Percentiles rank a stretch among this genome's conserved stretches.
Evolutionary conservation across 129 eudicot genomes (phyloP).

Genomic region (Smallanthus sonchifolius): DNA sequence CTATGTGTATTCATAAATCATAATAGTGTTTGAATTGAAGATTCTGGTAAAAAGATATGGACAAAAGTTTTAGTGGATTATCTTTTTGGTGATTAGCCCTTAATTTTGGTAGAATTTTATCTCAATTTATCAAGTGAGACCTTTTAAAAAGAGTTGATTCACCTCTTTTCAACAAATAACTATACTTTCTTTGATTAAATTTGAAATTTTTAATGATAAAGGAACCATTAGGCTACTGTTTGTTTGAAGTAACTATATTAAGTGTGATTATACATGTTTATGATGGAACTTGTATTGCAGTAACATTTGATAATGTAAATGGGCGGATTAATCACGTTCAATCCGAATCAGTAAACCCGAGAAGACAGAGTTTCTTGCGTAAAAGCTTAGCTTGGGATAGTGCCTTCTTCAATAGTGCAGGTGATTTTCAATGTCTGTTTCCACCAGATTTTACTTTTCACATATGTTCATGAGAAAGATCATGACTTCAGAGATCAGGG

Average conservation of each 20-base stretch:
- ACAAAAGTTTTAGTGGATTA: too few species aligned
- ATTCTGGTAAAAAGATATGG: too few species aligned
- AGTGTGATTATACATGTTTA: neutral
- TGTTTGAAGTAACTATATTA: neutral
- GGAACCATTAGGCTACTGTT: neutral
- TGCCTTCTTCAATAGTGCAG: slow-evolving; percentile 69
- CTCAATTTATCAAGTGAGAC: too few species aligned
- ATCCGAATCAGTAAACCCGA: slow-evolving; percentile 21
- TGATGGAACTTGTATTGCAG: slow-evolving; percentile 26
- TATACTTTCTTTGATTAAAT: neutral
- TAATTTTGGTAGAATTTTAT: too few species aligned
- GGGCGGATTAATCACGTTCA: slow-evolving; percentile 22
- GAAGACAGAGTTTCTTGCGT: slow-evolving; percentile 52
- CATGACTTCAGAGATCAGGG: neutral
- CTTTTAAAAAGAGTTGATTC: neutral
- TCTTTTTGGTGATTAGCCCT: too few species aligned
- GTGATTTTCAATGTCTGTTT: slow-evolving; percentile 27
- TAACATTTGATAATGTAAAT: slow-evolving; percentile 30
- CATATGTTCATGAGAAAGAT: neutral
- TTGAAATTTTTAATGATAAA: neutral
- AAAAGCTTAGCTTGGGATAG: slow-evolving; percentile 87
- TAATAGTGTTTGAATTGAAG: too few species aligned
- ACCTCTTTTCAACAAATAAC: neutral
- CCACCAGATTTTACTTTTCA: neutral
- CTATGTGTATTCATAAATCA: too few species aligned